Base-by-base conservation (phyloP, 2,329 filamentous ascomycete species). In the Shiraia bambusicola region DNA sequence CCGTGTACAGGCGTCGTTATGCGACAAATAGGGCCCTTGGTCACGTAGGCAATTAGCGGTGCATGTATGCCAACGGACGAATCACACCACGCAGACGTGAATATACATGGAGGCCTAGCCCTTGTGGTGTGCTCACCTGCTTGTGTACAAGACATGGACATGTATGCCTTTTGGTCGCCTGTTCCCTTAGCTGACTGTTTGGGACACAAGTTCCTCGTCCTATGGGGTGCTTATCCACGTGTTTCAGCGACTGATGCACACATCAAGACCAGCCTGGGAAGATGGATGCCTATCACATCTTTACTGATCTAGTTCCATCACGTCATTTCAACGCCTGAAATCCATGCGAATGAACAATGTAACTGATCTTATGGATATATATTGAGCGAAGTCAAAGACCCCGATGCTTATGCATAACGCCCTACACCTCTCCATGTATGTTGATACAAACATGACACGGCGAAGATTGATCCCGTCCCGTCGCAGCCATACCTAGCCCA, bases 1-100 rank as follows among this genome's bases (percentile, higher is more conserved):
- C 48, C 54, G 50, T 60, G 51, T 51, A 50, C 40, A 56, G 53
- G 52, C 52, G 48, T 4, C 19, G 19, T n/a, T 50, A 54, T 53
- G 50, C 51, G 32, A 39, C 37, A 40, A 47, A 37, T 30, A 17
- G 29, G 19, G 19, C 19, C 25, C 37, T 13, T 24, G 37, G 54
- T 58, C 59, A 63, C 56, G 58, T 56, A 49, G 43, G 51, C 50
- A 47, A 53, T 54, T 45, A 45, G 55, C 55, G 53, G 53, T 56
- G 47, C 49, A 47, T 42, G 52, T 37, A 44, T 45, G 33, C 45
- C 31, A 35, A 48, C 50, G 46, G 49, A 45, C 58, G 50, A 62
- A 63, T 65, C 58, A 64, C 41, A 49, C 28, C 46, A 33, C 48
- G 35, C 40, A 42, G 37, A 46, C 49, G 42, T 45, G 54, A 52